Evolutionary conservation across 768 basidiomycete species (phyloP).

Genomic region (Panellus pusillus): DNA sequence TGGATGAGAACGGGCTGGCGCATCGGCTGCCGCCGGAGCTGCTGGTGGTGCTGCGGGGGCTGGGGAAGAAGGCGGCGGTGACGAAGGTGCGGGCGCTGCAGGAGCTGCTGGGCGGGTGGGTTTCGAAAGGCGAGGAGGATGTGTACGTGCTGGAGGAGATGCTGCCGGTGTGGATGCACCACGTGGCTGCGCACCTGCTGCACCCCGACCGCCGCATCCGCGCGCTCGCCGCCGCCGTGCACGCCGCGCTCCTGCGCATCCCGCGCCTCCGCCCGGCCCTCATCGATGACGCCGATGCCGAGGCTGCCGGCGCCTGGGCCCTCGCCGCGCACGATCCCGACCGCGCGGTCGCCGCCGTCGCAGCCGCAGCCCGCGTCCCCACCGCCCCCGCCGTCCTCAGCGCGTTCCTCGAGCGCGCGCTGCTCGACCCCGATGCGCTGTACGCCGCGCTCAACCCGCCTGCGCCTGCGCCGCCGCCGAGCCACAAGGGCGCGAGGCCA

Average conservation of each 20-base stretch:
- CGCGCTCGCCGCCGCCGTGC: slow-evolving; percentile 56
- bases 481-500: neutral
- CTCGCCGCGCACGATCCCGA: slow-evolving; percentile 74
- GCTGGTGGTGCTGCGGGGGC: slow-evolving; percentile 72
- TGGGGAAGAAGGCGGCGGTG: slow-evolving; percentile 87
- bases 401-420: slow-evolving; percentile 51
- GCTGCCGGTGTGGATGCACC: slow-evolving; percentile 92
- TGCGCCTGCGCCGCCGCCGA: slow-evolving; percentile 36
- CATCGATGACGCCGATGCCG: slow-evolving; percentile 49
- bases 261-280: slow-evolving; percentile 45
- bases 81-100: slow-evolving; percentile 86
- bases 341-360: slow-evolving; percentile 51
- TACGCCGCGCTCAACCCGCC: slow-evolving; percentile 65
- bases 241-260: slow-evolving; percentile 63
- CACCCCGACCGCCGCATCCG: slow-evolving; percentile 81
- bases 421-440: slow-evolving; percentile 62
- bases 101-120: slow-evolving; percentile 71
- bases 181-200: slow-evolving; percentile 77
- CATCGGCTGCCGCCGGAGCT: slow-evolving; percentile 77
- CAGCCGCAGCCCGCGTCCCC: slow-evolving; percentile 25
- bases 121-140: slow-evolving; percentile 49
- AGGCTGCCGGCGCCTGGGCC: slow-evolving; percentile 65
- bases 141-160: slow-evolving; percentile 51
- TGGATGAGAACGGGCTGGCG: slow-evolving; percentile 81
- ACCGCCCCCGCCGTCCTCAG: slow-evolving; percentile 37